Evolutionary conservation across 2,329 filamentous ascomycete species (phyloP).

Genomic region (Fusarium graminum): DNA sequence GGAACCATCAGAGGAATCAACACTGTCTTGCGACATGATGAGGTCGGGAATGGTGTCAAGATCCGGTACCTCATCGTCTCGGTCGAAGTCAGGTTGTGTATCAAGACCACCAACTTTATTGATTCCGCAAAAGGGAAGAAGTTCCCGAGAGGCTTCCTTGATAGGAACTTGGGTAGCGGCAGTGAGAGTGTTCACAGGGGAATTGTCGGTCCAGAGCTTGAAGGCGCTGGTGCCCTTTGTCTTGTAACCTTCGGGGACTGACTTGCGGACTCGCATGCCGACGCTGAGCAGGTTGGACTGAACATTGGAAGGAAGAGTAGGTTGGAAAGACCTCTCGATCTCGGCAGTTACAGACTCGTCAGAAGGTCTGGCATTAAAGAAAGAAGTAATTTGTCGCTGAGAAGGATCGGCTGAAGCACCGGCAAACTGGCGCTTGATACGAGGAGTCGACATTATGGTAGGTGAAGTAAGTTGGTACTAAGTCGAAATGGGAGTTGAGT

Average conservation of each 20-base stretch:
- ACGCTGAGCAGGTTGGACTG: conserved; percentile 90
- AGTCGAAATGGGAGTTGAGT: background rate
- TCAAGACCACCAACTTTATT: conserved; percentile 79
- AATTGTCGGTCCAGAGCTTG: conserved; percentile 62
- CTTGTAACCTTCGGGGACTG: conserved; percentile 94
- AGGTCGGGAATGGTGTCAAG: conserved; percentile 62
- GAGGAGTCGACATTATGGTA: conserved; percentile 63
- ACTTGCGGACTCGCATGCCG: conserved; percentile 94
- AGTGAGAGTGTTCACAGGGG: conserved; percentile 35
- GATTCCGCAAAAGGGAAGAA: conserved; percentile 85
- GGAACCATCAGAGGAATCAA: conserved; percentile 47
- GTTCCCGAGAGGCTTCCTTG: conserved; percentile 64
- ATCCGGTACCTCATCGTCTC: conserved; percentile 51
- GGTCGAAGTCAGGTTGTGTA: conserved; percentile 64
- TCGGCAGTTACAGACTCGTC: conserved; percentile 48
- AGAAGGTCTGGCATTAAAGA: conserved; percentile 63
- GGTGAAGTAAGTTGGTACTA: conserved; percentile 1
- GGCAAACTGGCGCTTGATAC: conserved; percentile 72
- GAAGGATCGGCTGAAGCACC: conserved; percentile 69
- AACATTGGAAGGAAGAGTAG: conserved; percentile 71
- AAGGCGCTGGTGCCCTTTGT: conserved; percentile 68
- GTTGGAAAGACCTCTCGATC: conserved; percentile 52
- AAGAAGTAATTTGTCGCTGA: conserved; percentile 74
- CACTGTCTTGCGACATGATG: conserved; percentile 69
- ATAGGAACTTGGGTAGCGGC: conserved; percentile 33